Evolutionary conservation across 805 yeast species (phyloP), one percentile per base, ranked within the genome.

Genomic region (Saccharomycopsis sp.): DNA sequence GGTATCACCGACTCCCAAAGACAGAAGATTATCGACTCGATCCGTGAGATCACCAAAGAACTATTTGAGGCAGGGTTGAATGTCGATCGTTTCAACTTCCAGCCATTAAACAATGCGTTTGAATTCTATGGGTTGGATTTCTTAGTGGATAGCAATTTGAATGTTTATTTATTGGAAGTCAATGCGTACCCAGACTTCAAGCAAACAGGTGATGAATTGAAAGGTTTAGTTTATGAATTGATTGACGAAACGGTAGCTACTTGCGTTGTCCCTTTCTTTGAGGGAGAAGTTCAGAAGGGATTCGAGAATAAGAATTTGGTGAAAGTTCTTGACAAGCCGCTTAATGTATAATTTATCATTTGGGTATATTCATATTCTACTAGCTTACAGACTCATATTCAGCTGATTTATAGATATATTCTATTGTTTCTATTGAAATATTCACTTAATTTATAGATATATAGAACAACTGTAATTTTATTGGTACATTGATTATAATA

Each of bases 121-220:
- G 99, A 94, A 70, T 78, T 89, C 3, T 94, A 79, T 68, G 99
- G 99, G 0, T 75, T 94, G 15, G 99, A 94, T 69, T 92, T 91
- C 70, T 71, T 94, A 57, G 87, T 94, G 17, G 85, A 83, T 64
- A 73, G 71, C 1, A 74, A 81, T 34, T 68, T 70, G 22, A 69
- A 77, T 14, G 93, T 87, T 2, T 77, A 76, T 52, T 68, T 94
- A 25, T 72, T 93, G 49, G 98, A 94, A 70, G 89, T 91, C 52
- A 94, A 94, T 67, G 86, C 98, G 15, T 94, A 86, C 68, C 99
- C 99, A 0, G 99, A 94, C 69, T 94, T 94, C 73, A 91, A 90
- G 67, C 99, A 94, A 72, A 94, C 98, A 0, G 99, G 99, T 17
- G 80, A 74, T 15, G 86, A 80, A 5, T 75, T 93, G 65, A 87